A percentile compares a stretch with the other conserved stretches of the same genome.
Conservation (phyloP, 2,329 filamentous ascomycete genomes). For the Nakataea oryzae region DNA sequence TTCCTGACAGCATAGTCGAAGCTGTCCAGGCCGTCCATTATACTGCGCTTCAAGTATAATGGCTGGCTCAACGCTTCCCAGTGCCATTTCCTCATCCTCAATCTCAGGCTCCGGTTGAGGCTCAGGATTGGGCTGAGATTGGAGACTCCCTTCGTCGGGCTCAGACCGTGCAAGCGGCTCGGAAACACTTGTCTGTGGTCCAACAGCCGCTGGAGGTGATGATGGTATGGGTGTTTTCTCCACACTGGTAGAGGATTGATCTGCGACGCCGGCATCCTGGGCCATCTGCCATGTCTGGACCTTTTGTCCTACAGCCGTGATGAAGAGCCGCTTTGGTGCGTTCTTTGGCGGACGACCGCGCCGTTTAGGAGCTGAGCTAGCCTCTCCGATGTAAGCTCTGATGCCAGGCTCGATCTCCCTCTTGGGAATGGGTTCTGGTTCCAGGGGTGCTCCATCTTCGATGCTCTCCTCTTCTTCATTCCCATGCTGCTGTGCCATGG, state of each 20-base stretch:
- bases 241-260: neutral
- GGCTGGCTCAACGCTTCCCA: neutral
- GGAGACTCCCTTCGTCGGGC: neutral
- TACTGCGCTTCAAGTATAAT: slow-evolving; percentile 4
- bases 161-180: neutral
- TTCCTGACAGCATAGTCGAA: slow-evolving; percentile 8
- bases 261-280: neutral
- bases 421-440: neutral
- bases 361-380: neutral
- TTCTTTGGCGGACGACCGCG: neutral
- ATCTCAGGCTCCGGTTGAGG: neutral
- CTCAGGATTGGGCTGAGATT: neutral
- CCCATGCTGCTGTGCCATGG: neutral
- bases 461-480: neutral
- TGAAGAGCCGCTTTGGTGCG: neutral
- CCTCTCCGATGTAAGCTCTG: neutral
- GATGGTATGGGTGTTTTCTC: neutral
- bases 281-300: slow-evolving; percentile 1
- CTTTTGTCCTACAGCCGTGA: neutral
- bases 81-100: neutral
- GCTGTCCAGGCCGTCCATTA: slow-evolving; percentile 11
- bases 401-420: neutral
- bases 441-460: neutral
- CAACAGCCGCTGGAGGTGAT: neutral
- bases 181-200: neutral